Evolutionary conservation across 2,329 filamentous ascomycete species (phyloP).

Genomic region (Allantophomopsis lycopodina): DNA sequence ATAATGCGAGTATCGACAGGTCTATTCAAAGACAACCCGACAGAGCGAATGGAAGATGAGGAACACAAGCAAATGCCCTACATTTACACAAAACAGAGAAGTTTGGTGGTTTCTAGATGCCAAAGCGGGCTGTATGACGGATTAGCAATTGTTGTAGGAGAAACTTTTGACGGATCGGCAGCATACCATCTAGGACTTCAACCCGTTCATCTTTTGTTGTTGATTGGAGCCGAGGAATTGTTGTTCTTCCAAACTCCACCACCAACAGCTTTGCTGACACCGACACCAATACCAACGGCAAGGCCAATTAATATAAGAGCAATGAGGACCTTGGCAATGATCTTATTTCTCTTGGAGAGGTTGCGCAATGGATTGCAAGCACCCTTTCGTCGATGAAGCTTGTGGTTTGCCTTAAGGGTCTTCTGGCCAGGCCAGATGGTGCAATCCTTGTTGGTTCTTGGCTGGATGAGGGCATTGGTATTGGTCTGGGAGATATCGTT

Average conservation of each 20-base stretch:
- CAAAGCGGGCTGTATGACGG: no score
- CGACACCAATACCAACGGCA: slow-evolving; percentile 41
- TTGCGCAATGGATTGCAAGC: slow-evolving; percentile 36
- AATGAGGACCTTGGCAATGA: slow-evolving; percentile 39
- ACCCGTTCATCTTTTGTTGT: no score
- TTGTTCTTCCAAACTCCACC: slow-evolving; percentile 40
- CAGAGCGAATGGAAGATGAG: no score
- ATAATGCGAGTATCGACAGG: no score
- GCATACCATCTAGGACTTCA: no score
- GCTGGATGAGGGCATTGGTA: background rate
- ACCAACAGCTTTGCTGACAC: slow-evolving; percentile 44
- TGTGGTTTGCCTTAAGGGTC: slow-evolving; percentile 46
- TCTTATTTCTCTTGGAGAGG: slow-evolving; percentile 37
- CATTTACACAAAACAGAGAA: no score
- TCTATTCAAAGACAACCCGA: no score
- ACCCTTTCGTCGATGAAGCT: slow-evolving; percentile 35
- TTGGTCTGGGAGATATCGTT: slow-evolving; percentile 3
- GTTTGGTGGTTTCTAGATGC: no score
- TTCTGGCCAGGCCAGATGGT: slow-evolving; percentile 46
- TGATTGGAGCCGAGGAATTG: background rate
- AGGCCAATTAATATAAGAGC: slow-evolving; percentile 35
- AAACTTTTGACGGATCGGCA: no score
- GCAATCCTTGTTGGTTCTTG: slow-evolving; percentile 22
- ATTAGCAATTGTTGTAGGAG: no score
- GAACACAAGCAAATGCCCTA: no score